Base-by-base conservation (phyloP, 2,329 filamentous ascomycete species). In the Penicillium frequentans region DNA sequence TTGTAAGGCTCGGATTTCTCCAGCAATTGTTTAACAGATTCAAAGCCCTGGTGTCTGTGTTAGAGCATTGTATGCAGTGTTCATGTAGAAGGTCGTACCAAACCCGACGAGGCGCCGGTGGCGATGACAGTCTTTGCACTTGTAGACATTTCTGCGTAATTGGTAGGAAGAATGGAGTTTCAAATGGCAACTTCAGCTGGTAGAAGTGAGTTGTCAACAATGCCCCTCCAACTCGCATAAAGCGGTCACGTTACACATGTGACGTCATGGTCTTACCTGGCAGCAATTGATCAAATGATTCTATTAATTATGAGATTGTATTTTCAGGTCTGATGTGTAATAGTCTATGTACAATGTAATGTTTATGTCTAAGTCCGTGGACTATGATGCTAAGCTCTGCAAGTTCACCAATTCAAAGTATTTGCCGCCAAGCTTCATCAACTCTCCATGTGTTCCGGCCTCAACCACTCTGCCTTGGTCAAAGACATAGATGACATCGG, bases 401-500 rank as follows among this genome's bases (percentile, higher is more conserved):
- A 52, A 33, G 29, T 43, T 52, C 14, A 52, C 49, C 35, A 52
- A 31, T 16, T 52, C 49, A 16, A 16, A 52, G n/a, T 42, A 52
- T 11, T 26, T 4, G 45, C 43, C 45, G 23, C 46, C 21, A 6
- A 49, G 24, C 16, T 33, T 24, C 26, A 53, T 27, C 49, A 61
- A 31, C 13, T 55, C 47, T 14, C 27, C 21, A 45, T 97, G 93
- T 0, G 85, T 92, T 49, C 93, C 93, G 73, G 96, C 90, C 74
- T 97, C 93, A 14, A 96, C 81, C 56, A 97, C 93, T 10, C 82
- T 79, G 11, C 93, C 93, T 56, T 86, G 75, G 3, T 86, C 82
- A 88, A 97, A 93, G 58, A 96, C 92, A 11, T 96, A 90, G 64
- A 97, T 97, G 68, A 95, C 96, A 73, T 97, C 89, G 0, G 93